Conservation (phyloP, 495 filamentous ascomycete genomes). For the Annulohypoxylon stygium region DNA sequence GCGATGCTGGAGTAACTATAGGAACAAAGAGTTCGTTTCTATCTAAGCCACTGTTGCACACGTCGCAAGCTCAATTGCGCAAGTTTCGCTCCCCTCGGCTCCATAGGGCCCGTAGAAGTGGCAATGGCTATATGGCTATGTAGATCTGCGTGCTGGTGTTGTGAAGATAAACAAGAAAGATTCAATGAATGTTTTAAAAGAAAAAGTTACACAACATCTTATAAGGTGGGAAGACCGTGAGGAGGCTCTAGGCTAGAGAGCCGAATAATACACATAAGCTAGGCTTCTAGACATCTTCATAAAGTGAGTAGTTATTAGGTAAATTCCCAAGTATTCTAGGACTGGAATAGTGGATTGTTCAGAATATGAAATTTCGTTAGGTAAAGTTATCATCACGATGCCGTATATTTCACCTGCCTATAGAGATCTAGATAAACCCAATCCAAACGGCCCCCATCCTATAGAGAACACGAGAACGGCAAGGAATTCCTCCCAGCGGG, state of each 20-base stretch:
- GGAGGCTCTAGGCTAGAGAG: no score
- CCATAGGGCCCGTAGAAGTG: neutral
- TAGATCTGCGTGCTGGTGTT: neutral
- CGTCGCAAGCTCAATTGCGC: constrained; percentile 14
- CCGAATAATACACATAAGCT: no score
- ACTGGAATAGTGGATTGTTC: neutral
- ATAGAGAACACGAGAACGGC: neutral
- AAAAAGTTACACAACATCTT: neutral
- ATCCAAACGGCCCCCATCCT: constrained; percentile 1
- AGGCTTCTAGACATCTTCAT: neutral
- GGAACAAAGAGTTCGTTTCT: neutral
- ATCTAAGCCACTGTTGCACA: constrained; percentile 32
- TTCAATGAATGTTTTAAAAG: neutral
- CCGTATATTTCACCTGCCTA: neutral
- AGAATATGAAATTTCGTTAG: neutral
- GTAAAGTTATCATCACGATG: neutral
- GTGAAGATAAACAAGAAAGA: neutral
- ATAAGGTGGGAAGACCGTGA: neutral
- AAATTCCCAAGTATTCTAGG: neutral
- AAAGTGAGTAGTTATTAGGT: no score
- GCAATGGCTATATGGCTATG: neutral
- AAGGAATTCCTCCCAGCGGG: neutral
- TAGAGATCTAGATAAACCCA: neutral
- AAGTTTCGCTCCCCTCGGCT: neutral
- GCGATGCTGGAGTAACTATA: neutral